These are phyloP conservation scores for Exophiala xenobiotica DNA, from an alignment of 2,329 filamentous ascomycete genomes.

Conservation along the genomic window DNA sequence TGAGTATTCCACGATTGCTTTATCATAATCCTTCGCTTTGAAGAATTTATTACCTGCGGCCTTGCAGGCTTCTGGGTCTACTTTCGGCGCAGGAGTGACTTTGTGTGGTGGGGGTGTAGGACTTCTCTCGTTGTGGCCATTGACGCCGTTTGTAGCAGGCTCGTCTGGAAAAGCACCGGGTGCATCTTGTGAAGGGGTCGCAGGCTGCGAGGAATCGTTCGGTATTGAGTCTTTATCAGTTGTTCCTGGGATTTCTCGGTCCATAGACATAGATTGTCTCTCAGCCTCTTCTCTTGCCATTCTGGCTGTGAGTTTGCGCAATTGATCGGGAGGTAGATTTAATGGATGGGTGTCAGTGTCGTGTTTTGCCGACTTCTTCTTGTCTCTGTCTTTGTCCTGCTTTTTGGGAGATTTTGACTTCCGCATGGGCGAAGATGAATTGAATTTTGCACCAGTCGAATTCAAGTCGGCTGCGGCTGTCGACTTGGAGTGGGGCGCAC, in stretches of 20 bases:
- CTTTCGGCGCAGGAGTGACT: constrained; percentile 50
- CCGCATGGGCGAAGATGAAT: constrained; percentile 24
- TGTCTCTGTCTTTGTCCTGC: constrained; percentile 27
- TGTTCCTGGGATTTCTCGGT: constrained; percentile 57
- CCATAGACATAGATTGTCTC: constrained; percentile 65
- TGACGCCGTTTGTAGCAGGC: constrained; percentile 21
- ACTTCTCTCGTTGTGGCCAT: constrained; percentile 40
- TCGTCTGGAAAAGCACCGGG: constrained; percentile 27
- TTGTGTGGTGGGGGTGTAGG: constrained; percentile 48
- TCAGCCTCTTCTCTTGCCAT: constrained; percentile 44
- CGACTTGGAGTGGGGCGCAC: constrained; percentile 3
- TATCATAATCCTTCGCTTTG: constrained; percentile 86
- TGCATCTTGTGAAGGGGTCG: constrained; percentile 25
- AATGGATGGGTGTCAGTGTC: constrained; percentile 73
- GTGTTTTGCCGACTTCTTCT: constrained; percentile 30
- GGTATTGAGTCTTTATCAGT: constrained; percentile 17
- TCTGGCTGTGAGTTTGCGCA: constrained; percentile 66
- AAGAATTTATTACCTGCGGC: constrained; percentile 93
- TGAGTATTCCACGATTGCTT: constrained; percentile 88
- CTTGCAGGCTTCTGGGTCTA: constrained; percentile 91
- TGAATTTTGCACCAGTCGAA: constrained; percentile 14
- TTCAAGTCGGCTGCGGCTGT: neutral
- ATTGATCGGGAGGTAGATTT: constrained; percentile 85
- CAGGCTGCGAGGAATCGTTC: constrained; percentile 23
- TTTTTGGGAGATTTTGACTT: constrained; percentile 30